These are phyloP conservation scores for Didymella glomerata DNA, from an alignment of 2,329 filamentous ascomycete genomes.

Conservation along the genomic window DNA sequence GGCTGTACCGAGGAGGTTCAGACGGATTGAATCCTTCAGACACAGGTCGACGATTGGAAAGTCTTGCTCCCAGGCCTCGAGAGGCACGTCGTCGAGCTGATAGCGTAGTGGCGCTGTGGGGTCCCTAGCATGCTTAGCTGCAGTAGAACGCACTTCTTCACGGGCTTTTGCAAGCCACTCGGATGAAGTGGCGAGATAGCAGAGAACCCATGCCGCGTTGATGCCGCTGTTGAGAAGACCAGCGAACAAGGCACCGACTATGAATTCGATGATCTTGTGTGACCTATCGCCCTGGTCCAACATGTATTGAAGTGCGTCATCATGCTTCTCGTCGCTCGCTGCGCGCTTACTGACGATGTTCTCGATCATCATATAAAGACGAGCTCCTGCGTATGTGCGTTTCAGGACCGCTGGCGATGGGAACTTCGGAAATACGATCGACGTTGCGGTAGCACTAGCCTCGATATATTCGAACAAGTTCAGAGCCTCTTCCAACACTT, in stretches of 20 bases:
- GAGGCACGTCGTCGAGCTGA: slow-evolving; percentile 55
- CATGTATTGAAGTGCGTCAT: slow-evolving; percentile 63
- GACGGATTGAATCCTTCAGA: slow-evolving; percentile 63
- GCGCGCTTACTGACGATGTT: slow-evolving; percentile 59
- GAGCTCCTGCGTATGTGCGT: slow-evolving; percentile 57
- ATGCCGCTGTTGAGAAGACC: slow-evolving; percentile 66
- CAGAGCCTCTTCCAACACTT: slow-evolving; percentile 55
- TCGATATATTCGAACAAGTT: slow-evolving; percentile 60
- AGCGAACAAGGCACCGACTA: slow-evolving; percentile 64
- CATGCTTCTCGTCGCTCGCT: slow-evolving; percentile 52
- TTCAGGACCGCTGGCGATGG: slow-evolving; percentile 56
- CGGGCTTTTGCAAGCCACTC: slow-evolving; percentile 58
- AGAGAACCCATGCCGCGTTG: slow-evolving; percentile 61
- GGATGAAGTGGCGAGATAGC: slow-evolving; percentile 46
- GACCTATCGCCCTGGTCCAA: slow-evolving; percentile 62
- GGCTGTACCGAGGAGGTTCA: slow-evolving; percentile 58
- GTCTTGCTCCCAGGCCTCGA: slow-evolving; percentile 65
- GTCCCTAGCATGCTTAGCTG: slow-evolving; percentile 55
- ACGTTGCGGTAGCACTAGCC: slow-evolving; percentile 51
- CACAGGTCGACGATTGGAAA: slow-evolving; percentile 63
- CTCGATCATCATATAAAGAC: slow-evolving; percentile 60
- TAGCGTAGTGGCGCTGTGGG: slow-evolving; percentile 46
- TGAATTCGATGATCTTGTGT: slow-evolving; percentile 57
- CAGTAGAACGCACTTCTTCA: slow-evolving; percentile 58
- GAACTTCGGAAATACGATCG: slow-evolving; percentile 64